Evolutionary conservation across 2,329 filamentous ascomycete genomes (phyloP), one percentile per base, ranked within the genome.

Genomic region (Colletotrichum eremochloae): DNA sequence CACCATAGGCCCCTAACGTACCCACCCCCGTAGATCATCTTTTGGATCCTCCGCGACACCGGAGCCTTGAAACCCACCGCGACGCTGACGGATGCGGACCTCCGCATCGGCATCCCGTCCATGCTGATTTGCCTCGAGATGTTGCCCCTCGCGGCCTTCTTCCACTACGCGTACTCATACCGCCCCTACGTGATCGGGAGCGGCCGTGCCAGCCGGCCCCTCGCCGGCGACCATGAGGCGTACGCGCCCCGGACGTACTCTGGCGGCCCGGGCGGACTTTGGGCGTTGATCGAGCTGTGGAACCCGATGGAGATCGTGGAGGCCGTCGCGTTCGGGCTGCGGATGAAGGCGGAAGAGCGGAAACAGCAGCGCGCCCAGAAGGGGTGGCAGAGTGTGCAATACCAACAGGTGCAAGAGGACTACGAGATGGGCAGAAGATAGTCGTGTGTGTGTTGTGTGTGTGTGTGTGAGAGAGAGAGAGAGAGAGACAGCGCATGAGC

Each of bases 51-150:
- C 3, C 69, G 71, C 44, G 74, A 73, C 53, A 73, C 69, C 29
- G 69, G 72, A 2, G 63, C 46, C 8, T 63, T 79, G 24, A 72
- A 74, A 33, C 72, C 75, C 1, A 79, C 70, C 8, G 46, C 63
- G 6, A 75, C 58, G 4, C 67, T 77, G 66, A 77, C 75, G 52
- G 73, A 75, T 42, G 72, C 74, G 6, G 75, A 78, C 33, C 63
- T 78, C 44, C 72, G 76, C 55, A 75, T 76, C 50, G 76, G 75
- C 3, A 76, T 78, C 24, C 76, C 74, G 0, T 73, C 68, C 40
- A 73, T 79, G 50, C 71, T 76, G 38, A 74, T 73, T 62, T 77
- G 76, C 60, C 52, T 77, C n/a, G 73, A 78, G 61, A 78, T 77
- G 77, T 71, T 78, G 1, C 76, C 76, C 11, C 72, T 77, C 42